phyloP scores from a whole-genome alignment of 352 stramenopile species.

The Blastocystis sp. region DNA sequence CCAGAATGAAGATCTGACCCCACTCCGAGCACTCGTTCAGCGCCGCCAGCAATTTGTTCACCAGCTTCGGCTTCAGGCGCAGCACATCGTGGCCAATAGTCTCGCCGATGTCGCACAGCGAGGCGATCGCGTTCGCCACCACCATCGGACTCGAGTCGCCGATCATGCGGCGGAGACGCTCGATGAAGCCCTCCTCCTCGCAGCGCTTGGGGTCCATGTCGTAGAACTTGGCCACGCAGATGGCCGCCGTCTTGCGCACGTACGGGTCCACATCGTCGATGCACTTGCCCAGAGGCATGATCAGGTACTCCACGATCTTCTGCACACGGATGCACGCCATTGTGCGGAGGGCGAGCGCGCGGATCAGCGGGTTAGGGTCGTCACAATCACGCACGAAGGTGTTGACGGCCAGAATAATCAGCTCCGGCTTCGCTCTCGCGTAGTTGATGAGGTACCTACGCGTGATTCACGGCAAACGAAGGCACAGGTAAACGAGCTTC shows the following conservation, averaged over 20 bases:
- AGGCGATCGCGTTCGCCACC: constrained; percentile 95
- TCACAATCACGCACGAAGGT: constrained; percentile 89
- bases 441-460: constrained; percentile 94
- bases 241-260: constrained; percentile 95
- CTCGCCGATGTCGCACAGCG: constrained; percentile 92
- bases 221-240: constrained; percentile 98
- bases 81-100: constrained; percentile 87
- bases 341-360: constrained; percentile 92
- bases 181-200: constrained; percentile 88
- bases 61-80: constrained; percentile 83
- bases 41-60: constrained; percentile 89
- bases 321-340: constrained; percentile 99
- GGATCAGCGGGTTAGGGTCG: constrained; percentile 88
- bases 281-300: constrained; percentile 73
- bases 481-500: constrained; percentile 97
- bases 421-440: constrained; percentile 95
- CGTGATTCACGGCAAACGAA: not conserved
- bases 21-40: constrained; percentile 99
- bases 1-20: constrained; percentile 96
- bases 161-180: constrained; percentile 72
- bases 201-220: constrained; percentile 95
- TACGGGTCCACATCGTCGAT: constrained; percentile 84
- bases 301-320: constrained; percentile 96
- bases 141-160: constrained; percentile 48
- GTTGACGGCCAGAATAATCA: constrained; percentile 96